A percentile compares a stretch with the other conserved stretches of the same genome.
These are phyloP conservation scores for Wallacemonas sp. DNA, from an alignment of 208 protist genomes.

Conservation along the genomic window DNA sequence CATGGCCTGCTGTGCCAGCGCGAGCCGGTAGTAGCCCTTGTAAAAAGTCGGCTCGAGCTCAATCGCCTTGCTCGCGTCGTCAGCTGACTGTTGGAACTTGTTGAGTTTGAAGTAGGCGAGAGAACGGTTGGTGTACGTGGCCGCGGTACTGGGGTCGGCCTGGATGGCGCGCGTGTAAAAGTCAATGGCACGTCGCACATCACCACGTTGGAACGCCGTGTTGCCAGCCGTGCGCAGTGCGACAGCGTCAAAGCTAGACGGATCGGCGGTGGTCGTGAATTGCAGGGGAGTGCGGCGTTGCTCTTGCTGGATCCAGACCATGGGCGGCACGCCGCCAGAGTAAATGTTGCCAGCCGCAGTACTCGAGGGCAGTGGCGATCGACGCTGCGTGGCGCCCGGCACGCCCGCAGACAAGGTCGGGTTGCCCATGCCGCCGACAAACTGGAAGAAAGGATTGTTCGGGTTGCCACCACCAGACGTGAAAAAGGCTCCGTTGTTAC, in stretches of 20 bases:
- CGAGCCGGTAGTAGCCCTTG: conserved; percentile 67
- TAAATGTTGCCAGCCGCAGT: conserved; percentile 42
- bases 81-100: conserved; percentile 34
- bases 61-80: conserved; percentile 46
- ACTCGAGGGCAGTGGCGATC: not conserved
- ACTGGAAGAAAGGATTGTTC: conserved; percentile 6
- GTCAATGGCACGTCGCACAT: conserved; percentile 50
- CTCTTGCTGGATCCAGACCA: conserved; percentile 69
- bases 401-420: not conserved
- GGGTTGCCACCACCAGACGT: not conserved
- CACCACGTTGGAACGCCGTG: conserved; percentile 48
- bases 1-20: conserved; percentile 38
- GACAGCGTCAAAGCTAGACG: conserved; percentile 21
- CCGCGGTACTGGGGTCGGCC: conserved; percentile 45
- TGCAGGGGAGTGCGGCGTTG: conserved; percentile 47
- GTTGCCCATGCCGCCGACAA: not conserved
- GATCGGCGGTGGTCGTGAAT: conserved; percentile 18
- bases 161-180: conserved; percentile 73
- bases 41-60: conserved; percentile 48
- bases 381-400: not conserved
- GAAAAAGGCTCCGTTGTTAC: conserved; percentile 8
- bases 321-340: conserved; percentile 50
- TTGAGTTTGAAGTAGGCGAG: conserved; percentile 63
- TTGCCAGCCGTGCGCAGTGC: conserved; percentile 73
- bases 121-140: conserved; percentile 73